Evolutionary conservation across 1,284 basidiomycete genomes (phyloP), one percentile per base, ranked within the genome.

Genomic region (Papiliotrema fonsecae): DNA sequence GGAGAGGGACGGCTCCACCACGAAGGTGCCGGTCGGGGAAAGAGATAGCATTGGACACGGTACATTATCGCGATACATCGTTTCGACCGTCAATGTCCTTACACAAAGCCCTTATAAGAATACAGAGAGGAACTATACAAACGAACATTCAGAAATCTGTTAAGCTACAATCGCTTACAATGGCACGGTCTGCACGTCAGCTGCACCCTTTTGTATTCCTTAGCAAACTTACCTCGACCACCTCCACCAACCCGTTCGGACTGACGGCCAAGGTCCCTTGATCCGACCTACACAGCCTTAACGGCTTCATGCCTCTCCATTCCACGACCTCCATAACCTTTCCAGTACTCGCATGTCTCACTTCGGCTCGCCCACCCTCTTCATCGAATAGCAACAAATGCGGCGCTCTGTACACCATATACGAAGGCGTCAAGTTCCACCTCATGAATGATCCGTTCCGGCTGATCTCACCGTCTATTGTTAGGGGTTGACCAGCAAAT

Each of bases 301-400:
- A 45, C 13, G 59, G 42, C 38, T 49, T 55, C 50, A 65, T 49
- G 4, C 61, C 62, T 21, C 46, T 52, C 40, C 60, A 61, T 32
- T 60, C 57, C 1, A 66, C 31, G n/a, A 68, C 54, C 42, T 68
- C 65, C 49, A 62, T 63, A 44, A 68, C 55, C 35, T 50, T 52
- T 13, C 62, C 64, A 16, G 36, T 55, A 6, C 22, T 47, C 2
- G 63, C 53, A 51, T 64, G 55, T 5, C 65, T 42, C 14, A 68
- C 58, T 50, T 68, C 65, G 4, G 52, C 57, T 22, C 56, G 38
- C 7, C 54, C 54, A 3, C 50, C 54, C 7, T 35, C 26, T 27
- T 65, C 62, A 34, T 66, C 65, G 32, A 64, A 68, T 4, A 68
- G 46, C 4, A 68, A 41, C 2, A 66, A 47, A 46, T 65, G 48